Base-by-base conservation (phyloP, 2,329 filamentous ascomycete genomes). In the Raffaelea ambrosiae region DNA sequence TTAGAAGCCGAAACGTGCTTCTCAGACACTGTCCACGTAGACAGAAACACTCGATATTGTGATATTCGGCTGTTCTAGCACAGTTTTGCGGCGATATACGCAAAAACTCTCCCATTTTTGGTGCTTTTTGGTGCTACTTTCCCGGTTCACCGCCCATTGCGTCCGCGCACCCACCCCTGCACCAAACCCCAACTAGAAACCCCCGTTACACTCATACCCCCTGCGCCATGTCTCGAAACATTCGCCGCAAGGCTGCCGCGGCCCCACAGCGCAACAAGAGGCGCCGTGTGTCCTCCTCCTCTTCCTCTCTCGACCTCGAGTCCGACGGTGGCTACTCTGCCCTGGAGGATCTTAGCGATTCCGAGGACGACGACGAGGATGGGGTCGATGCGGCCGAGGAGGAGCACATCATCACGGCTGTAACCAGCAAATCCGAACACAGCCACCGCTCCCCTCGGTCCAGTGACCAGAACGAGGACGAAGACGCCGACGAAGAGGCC, bases 331-430 rank as follows among this genome's bases (percentile, higher is more conserved):
- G 80, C 48, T 88, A 89, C 63, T 85, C 81, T 2, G 84, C 74
- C 35, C 83, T 94, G 51, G 86, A 91, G 60, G 79, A 88, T 44
- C 84, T 94, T 51, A 86, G 79, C 55, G 86, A 90, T 57, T 83
- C 80, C 11, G 86, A 77, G 47, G 77, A 90, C 53, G 83, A 88
- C 54, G 86, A 91, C 62, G 84, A 91, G 63, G 79, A 86, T 54
- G 79, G 86, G 72, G 79, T 91, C 48, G 77, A 85, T 59, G 79
- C 82, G 72, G 76, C 81, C 70, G 87, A 93, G 76, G 86, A 89
- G 69, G 75, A 81, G 63, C 79, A 83, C 56, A 87, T 90, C 53
- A 71, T 86, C 49, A 66, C 72, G 54, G 66, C 63, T 53, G 35
- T 38, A 8, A n/a, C 35, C 13, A n/a, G 9, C 9, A 16, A 33